phyloP scores from a whole-genome alignment of 768 basidiomycete genomes.

The Podaxis rugospora region DNA sequence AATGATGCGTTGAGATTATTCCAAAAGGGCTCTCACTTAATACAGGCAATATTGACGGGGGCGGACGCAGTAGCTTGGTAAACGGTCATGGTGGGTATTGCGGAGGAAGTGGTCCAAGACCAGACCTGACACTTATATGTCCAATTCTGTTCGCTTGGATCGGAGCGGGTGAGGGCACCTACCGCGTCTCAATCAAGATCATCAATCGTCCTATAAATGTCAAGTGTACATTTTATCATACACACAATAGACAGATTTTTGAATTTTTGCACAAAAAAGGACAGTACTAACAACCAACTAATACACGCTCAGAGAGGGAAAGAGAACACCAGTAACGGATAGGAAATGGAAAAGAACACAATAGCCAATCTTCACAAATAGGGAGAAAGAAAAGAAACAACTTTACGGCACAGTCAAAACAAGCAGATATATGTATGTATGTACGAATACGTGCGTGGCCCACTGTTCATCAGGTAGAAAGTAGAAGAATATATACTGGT shows the following conservation, averaged over 20 bases:
- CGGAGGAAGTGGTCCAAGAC: background rate
- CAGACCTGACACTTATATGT: background rate
- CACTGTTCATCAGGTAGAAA: constrained; percentile 7
- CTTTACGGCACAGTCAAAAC: constrained; percentile 12
- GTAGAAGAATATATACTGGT: constrained; percentile 13
- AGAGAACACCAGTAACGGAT: constrained; percentile 12
- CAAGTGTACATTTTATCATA: background rate
- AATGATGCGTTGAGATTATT: background rate
- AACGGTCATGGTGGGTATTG: constrained; percentile 25
- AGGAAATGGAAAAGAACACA: constrained; percentile 9
- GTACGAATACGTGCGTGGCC: constrained; percentile 11
- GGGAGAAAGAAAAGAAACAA: constrained; percentile 13
- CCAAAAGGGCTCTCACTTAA: constrained; percentile 58
- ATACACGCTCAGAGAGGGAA: constrained; percentile 3
- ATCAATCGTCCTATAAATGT: background rate
- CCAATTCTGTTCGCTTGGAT: constrained; percentile 1
- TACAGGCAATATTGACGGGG: constrained; percentile 97
- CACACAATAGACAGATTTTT: constrained; percentile 10
- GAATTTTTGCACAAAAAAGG: constrained; percentile 8
- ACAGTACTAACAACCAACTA: constrained; percentile 11
- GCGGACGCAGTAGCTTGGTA: constrained; percentile 89
- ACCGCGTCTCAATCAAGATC: background rate
- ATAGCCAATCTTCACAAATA: constrained; percentile 13
- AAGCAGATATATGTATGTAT: constrained; percentile 14
- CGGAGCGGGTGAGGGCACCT: background rate